A percentile compares a stretch with the other conserved stretches of the same genome.
Evolutionary conservation across 139 green algal genomes (phyloP).

Genomic region (Closterium sp.): DNA sequence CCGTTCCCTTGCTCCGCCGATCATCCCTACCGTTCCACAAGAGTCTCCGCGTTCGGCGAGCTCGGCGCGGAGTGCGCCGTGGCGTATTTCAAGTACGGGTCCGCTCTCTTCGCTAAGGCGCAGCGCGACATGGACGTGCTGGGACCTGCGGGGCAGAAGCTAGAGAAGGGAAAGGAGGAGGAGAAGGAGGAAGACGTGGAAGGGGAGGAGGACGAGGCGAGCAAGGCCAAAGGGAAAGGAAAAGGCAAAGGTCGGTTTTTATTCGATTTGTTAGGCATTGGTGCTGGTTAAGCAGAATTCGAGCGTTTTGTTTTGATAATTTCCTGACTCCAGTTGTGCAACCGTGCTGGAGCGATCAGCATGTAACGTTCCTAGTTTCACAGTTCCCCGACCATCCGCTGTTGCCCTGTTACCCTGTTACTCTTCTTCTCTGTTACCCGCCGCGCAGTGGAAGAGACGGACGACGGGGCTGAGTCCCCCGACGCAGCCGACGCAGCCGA

Average conservation of each 20-base stretch:
- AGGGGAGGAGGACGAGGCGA: constrained; percentile 4
- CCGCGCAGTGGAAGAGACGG: background rate
- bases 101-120: constrained; percentile 66
- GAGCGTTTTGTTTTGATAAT: too few relatives aligned
- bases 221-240: constrained; percentile 5
- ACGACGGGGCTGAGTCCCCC: too few relatives aligned
- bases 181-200: constrained; percentile 25
- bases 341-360: background rate
- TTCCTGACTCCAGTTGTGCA: background rate
- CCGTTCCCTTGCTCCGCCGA: background rate
- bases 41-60: constrained; percentile 57
- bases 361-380: background rate
- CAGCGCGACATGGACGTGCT: constrained; percentile 68
- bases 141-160: constrained; percentile 3
- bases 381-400: background rate
- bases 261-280: background rate
- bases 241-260: background rate
- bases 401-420: background rate
- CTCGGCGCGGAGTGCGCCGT: constrained; percentile 60
- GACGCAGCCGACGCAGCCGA: background rate
- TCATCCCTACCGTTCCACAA: background rate
- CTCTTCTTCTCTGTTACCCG: background rate
- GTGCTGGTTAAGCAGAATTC: too few relatives aligned
- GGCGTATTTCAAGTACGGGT: constrained; percentile 70
- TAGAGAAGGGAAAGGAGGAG: constrained; percentile 33